A percentile compares a stretch with the other conserved stretches of the same genome.
These are phyloP conservation scores for Polyporus tsugae DNA, from an alignment of 1,284 basidiomycete species.

Conservation along the genomic window DNA sequence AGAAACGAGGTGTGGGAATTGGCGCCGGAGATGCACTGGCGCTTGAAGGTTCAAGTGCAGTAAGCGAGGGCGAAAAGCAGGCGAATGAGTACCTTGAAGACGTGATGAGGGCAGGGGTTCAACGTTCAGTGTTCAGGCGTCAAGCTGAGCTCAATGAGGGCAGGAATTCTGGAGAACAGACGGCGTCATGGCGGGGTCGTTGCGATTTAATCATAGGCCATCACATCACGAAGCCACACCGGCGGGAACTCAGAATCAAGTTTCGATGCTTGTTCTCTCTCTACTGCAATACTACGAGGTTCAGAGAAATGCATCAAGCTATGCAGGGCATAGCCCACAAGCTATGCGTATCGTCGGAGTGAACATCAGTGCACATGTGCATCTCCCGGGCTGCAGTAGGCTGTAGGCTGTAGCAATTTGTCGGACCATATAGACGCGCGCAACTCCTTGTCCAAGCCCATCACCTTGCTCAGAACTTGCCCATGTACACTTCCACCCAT, in stretches of 20 bases:
- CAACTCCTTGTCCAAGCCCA: background rate
- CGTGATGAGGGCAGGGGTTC: background rate
- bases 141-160: background rate
- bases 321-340: slow-evolving; percentile 1
- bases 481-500: background rate
- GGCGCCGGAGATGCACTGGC: slow-evolving; percentile 4
- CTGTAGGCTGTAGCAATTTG: background rate
- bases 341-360: background rate
- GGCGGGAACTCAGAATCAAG: slow-evolving; percentile 13
- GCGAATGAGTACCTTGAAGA: background rate
- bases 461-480: background rate
- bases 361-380: background rate
- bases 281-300: slow-evolving; percentile 4
- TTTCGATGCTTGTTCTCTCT: slow-evolving; percentile 5
- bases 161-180: slow-evolving; percentile 4
- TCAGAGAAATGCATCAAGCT: background rate
- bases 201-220: slow-evolving; percentile 20
- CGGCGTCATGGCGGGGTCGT: slow-evolving; percentile 3
- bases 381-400: background rate
- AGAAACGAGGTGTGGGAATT: slow-evolving; percentile 9
- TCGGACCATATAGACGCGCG: background rate
- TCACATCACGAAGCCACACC: slow-evolving; percentile 23
- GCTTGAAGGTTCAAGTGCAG: background rate
- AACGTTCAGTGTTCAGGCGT: background rate
- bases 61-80: background rate